Evolutionary conservation across 148 eudicot genomes (phyloP).

Genomic region (Diospyros lotus): DNA sequence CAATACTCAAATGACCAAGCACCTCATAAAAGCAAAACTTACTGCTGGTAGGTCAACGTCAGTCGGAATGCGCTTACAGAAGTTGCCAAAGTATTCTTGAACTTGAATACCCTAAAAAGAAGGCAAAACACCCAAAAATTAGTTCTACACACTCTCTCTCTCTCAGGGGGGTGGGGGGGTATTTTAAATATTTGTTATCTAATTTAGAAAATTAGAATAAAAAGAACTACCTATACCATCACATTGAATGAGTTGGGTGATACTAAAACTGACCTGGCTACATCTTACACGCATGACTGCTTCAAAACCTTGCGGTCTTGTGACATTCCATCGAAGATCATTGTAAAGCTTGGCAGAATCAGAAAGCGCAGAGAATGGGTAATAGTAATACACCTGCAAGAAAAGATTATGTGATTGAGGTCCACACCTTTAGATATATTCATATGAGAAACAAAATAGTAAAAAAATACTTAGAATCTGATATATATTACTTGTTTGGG

Average conservation of each 20-base stretch:
- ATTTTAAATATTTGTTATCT: not conserved
- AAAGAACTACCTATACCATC: not conserved
- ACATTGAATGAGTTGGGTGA: not conserved
- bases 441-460: not conserved
- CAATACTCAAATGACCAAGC: constrained; percentile 1
- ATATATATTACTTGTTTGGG: not conserved
- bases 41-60: constrained; percentile 98
- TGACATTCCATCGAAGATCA: constrained; percentile 96
- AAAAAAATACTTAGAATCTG: not conserved
- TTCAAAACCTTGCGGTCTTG: constrained; percentile 96
- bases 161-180: too few species aligned
- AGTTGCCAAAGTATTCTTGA: constrained; percentile 94
- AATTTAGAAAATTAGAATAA: not conserved
- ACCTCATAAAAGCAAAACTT: constrained; percentile 23
- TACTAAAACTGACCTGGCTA: constrained; percentile 63
- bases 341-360: constrained; percentile 96
- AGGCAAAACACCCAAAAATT: not conserved
- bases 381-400: constrained; percentile 85
- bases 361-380: constrained; percentile 85
- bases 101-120: constrained; percentile 71
- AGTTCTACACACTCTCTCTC: too few species aligned
- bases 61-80: constrained; percentile 95
- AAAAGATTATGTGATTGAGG: not conserved
- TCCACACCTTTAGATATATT: not conserved
- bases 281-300: constrained; percentile 99